These are phyloP conservation scores for Forsythia suspensa DNA, from an alignment of 257 asterid genomes.

Conservation along the genomic window DNA sequence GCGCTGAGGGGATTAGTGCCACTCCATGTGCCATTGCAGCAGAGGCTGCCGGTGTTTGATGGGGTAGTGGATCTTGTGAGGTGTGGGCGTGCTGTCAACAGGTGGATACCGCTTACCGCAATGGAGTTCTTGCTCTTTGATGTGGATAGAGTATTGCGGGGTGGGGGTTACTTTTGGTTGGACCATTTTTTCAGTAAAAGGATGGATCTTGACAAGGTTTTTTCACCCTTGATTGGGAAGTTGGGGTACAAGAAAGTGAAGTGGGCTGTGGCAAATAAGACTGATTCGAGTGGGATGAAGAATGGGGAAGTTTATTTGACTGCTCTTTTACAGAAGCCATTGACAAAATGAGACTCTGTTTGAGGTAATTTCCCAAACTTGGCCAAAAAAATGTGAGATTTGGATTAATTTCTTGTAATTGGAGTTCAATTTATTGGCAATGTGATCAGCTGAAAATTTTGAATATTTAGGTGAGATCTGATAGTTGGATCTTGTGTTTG, in stretches of 20 bases:
- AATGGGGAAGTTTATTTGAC: slow-evolving; percentile 88
- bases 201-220: slow-evolving; percentile 79
- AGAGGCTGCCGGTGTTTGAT: slow-evolving; percentile 89
- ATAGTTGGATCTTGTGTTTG: neutral
- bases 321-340: slow-evolving; percentile 91
- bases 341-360: slow-evolving; percentile 47
- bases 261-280: slow-evolving; percentile 85
- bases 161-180: slow-evolving; percentile 82
- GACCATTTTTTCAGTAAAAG: slow-evolving; percentile 88
- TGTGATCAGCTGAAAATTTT: neutral
- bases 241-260: slow-evolving; percentile 92
- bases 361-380: slow-evolving; percentile 37
- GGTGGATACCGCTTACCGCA: slow-evolving; percentile 76
- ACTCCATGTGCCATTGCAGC: slow-evolving; percentile 87
- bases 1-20: slow-evolving; percentile 89
- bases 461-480: neutral
- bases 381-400: neutral
- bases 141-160: slow-evolving; percentile 87
- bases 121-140: slow-evolving; percentile 90
- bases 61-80: slow-evolving; percentile 90
- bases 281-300: slow-evolving; percentile 73
- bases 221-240: slow-evolving; percentile 70
- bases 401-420: neutral
- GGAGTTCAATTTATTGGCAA: neutral
- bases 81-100: slow-evolving; percentile 85